These are phyloP conservation scores for Xylariaceae sp. DNA, from an alignment of 2,329 filamentous ascomycete species.

Conservation along the genomic window DNA sequence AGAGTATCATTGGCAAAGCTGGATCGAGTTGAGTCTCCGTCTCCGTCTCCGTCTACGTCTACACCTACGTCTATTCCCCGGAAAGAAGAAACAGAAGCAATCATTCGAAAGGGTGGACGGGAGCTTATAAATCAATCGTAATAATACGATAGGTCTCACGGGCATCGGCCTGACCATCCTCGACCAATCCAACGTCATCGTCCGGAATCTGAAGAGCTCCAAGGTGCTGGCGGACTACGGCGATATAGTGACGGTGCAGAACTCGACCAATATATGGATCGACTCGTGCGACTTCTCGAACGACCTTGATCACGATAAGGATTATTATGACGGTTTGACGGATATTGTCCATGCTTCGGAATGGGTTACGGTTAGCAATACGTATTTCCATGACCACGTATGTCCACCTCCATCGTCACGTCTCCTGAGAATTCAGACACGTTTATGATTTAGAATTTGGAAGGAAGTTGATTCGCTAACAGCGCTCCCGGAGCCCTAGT, in stretches of 20 bases:
- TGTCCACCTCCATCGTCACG: constrained; percentile 5
- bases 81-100: neutral
- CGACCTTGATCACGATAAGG: constrained; percentile 49
- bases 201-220: constrained; percentile 47
- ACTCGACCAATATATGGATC: constrained; percentile 47
- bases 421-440: no score
- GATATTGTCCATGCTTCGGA: constrained; percentile 54
- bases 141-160: constrained; percentile 22
- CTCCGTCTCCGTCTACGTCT: neutral
- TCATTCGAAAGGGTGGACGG: neutral
- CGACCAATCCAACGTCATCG: constrained; percentile 45
- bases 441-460: neutral
- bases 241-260: constrained; percentile 42
- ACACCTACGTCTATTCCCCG: no score
- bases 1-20: constrained; percentile 39
- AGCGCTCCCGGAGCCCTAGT: constrained; percentile 36
- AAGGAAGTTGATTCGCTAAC: neutral
- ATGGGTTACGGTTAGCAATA: constrained; percentile 42
- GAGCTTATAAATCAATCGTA: neutral
- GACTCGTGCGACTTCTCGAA: constrained; percentile 54
- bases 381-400: constrained; percentile 39
- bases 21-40: constrained; percentile 25
- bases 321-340: constrained; percentile 56
- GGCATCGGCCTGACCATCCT: constrained; percentile 42
- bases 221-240: constrained; percentile 37